These are phyloP conservation scores for Lasiosphaeris hirsuta DNA, from an alignment of 495 filamentous ascomycete genomes.

Conservation along the genomic window DNA sequence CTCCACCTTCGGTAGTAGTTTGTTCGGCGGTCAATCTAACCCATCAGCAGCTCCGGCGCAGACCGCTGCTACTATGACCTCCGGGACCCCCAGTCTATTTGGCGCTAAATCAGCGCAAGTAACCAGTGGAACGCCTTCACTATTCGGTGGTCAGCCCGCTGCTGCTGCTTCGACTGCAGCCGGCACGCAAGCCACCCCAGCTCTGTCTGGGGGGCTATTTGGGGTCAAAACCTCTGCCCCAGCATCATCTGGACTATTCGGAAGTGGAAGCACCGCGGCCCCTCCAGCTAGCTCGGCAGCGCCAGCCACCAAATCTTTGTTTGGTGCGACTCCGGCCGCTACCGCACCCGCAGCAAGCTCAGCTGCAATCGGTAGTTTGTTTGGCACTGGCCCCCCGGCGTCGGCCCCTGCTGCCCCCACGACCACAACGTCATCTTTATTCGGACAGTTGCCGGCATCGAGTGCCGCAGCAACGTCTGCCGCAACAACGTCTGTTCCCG, in stretches of 20 bases:
- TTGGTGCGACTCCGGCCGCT: slow-evolving; percentile 19
- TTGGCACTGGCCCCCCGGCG: too few relatives aligned
- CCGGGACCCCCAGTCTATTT: too few relatives aligned
- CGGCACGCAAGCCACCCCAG: slow-evolving; percentile 13
- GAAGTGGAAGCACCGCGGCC: slow-evolving; percentile 1
- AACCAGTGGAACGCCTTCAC: too few relatives aligned
- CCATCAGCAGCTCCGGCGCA: too few relatives aligned
- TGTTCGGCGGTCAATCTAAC: background rate
- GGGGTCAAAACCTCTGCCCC: background rate
- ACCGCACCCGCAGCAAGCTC: slow-evolving; percentile 18
- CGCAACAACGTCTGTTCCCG: background rate
- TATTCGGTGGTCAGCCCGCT: slow-evolving; percentile 2
- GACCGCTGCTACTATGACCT: too few relatives aligned
- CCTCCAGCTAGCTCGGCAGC: background rate
- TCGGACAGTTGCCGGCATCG: background rate
- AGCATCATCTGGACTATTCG: background rate
- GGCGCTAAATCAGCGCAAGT: too few relatives aligned
- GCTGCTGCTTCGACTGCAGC: slow-evolving; percentile 10
- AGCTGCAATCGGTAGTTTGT: background rate
- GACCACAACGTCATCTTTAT: slow-evolving; percentile 20
- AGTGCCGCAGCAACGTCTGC: background rate
- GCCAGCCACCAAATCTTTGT: slow-evolving; percentile 31
- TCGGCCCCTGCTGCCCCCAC: slow-evolving; percentile 15
- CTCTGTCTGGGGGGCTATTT: slow-evolving; percentile 4
- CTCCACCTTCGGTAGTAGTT: background rate